These are phyloP conservation scores for Aspergillus biplanus DNA, from an alignment of 495 filamentous ascomycete genomes.

Conservation along the genomic window DNA sequence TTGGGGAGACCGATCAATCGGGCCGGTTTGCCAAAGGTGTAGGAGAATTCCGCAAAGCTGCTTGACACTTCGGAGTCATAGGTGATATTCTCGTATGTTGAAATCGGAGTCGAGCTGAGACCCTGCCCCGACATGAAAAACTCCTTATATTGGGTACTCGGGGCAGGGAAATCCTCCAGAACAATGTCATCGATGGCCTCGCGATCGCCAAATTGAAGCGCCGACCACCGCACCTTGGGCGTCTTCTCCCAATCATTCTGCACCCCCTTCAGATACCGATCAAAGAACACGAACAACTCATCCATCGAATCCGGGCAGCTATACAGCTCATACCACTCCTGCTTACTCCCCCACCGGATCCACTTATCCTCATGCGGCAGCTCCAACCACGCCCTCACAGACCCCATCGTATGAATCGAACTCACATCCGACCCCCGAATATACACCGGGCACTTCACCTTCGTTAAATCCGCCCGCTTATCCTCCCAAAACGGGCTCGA, in stretches of 20 bases:
- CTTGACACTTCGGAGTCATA: constrained; percentile 32
- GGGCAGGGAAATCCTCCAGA: constrained; percentile 37
- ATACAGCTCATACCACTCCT: constrained; percentile 50
- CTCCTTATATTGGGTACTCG: constrained; percentile 34
- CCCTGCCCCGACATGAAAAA: constrained; percentile 26
- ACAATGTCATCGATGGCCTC: constrained; percentile 30
- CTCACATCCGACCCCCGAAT: constrained; percentile 34
- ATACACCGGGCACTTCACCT: constrained; percentile 32
- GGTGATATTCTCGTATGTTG: constrained; percentile 3
- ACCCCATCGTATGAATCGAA: constrained; percentile 42
- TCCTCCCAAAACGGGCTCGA: constrained; percentile 35
- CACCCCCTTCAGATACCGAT: constrained; percentile 40
- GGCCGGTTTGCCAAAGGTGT: constrained; percentile 32
- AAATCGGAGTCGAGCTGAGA: constrained; percentile 3
- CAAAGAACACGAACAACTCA: constrained; percentile 43
- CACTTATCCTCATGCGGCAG: constrained; percentile 32
- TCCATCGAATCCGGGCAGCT: constrained; percentile 22
- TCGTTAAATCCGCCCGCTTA: constrained; percentile 30
- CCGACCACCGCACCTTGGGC: constrained; percentile 38
- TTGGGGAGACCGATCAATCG: constrained; percentile 41
- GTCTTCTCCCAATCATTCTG: constrained; percentile 48
- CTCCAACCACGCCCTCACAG: constrained; percentile 39
- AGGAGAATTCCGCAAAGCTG: constrained; percentile 34
- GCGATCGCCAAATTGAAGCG: constrained; percentile 31
- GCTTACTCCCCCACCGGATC: constrained; percentile 36